A percentile compares a stretch with the other conserved stretches of the same genome.
These are phyloP conservation scores for Rhododendron simsii DNA, from an alignment of 148 eudicot species.

Conservation along the genomic window DNA sequence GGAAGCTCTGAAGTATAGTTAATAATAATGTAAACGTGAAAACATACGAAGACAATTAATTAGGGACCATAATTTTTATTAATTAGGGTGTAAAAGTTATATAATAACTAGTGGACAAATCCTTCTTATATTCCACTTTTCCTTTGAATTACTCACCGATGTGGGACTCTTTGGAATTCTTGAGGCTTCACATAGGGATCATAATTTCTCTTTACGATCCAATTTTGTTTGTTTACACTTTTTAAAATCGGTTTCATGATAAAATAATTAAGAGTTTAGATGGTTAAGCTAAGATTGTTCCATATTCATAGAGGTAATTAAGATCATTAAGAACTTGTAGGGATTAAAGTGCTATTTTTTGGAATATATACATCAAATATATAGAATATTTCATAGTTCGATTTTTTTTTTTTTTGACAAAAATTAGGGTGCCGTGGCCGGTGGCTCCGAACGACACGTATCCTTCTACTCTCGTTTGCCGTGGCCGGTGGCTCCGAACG, in stretches of 20 bases:
- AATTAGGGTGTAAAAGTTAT: too few species aligned
- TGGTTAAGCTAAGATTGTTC: background rate
- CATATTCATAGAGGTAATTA: background rate
- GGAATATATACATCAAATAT: background rate
- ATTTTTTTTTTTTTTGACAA: too few species aligned
- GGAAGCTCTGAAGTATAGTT: background rate
- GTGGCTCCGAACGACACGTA: background rate
- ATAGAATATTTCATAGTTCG: too few species aligned
- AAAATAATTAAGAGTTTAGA: background rate
- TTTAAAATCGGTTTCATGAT: background rate
- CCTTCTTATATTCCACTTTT: too few species aligned
- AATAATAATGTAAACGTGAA: background rate
- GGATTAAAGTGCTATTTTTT: background rate
- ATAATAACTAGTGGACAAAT: too few species aligned
- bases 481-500: background rate
- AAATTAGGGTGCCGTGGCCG: background rate
- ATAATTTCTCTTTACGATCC: background rate
- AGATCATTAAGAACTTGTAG: background rate
- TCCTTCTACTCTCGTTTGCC: background rate
- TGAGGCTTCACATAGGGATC: background rate
- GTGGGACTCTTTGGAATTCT: too few species aligned
- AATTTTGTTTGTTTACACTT: background rate
- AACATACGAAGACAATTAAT: background rate
- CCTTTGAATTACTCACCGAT: too few species aligned
- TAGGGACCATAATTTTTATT: background rate